Evolutionary conservation across 768 basidiomycete genomes (phyloP).

Genomic region (Tephrocybe sp.): DNA sequence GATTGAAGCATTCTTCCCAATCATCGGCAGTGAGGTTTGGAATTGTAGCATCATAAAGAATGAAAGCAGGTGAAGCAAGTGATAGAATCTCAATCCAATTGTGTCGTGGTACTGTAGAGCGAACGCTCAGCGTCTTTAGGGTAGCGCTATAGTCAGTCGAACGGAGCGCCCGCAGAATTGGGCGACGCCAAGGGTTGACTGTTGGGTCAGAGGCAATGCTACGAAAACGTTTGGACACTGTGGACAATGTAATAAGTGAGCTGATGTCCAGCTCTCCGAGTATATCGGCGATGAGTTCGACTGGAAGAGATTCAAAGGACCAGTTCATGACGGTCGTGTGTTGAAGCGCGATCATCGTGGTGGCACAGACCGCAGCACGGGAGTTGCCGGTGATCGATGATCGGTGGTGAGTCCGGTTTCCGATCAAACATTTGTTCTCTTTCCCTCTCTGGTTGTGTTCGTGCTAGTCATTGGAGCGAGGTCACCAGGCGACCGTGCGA

Average conservation of each 20-base stretch:
- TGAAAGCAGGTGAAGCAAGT: constrained; percentile 57
- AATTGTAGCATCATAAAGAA: constrained; percentile 65
- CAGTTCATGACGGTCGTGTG: constrained; percentile 14
- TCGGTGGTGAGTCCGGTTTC: constrained; percentile 3
- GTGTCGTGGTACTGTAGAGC: constrained; percentile 62
- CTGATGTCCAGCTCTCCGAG: constrained; percentile 65
- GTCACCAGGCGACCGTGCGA: not conserved
- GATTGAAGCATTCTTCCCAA: constrained; percentile 74
- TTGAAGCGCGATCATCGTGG: not conserved
- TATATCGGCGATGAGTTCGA: constrained; percentile 73
- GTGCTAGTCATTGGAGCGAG: too few species aligned
- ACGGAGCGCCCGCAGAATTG: constrained; percentile 59
- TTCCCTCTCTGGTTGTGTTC: too few species aligned
- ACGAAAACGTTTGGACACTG: constrained; percentile 58
- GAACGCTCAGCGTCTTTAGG: constrained; percentile 60
- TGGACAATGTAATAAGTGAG: constrained; percentile 55
- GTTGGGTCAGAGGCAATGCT: constrained; percentile 58
- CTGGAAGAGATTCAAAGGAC: constrained; percentile 58
- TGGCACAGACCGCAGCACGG: too few species aligned
- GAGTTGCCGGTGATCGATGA: too few species aligned
- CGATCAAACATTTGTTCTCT: constrained; percentile 3
- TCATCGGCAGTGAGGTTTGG: constrained; percentile 64
- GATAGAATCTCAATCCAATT: constrained; percentile 79
- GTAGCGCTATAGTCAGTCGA: constrained; percentile 43
- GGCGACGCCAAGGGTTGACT: constrained; percentile 74